Conservation (phyloP, 352 stramenopile genomes). For the Globisporangium echinulatum region DNA sequence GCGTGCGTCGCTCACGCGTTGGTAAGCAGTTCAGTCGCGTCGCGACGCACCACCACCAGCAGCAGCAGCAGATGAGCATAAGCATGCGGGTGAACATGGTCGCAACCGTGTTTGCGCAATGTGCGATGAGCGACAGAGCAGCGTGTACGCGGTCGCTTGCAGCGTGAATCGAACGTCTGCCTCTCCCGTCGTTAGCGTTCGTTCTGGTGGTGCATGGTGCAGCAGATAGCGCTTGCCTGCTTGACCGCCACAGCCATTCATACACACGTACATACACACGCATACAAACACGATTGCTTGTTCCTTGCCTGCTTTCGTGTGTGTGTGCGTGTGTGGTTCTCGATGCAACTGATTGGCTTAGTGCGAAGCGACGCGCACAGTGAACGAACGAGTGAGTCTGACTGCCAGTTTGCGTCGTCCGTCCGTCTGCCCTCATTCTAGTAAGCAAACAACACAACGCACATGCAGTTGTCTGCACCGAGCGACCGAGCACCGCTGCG, state of each 20-base stretch:
- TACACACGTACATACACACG: too few species aligned
- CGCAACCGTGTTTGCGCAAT: too few species aligned
- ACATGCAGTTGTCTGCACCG: background rate
- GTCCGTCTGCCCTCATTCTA: background rate
- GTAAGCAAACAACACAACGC: background rate
- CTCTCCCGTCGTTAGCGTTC: background rate
- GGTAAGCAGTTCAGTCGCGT: slow-evolving; percentile 34
- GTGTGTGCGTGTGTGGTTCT: background rate
- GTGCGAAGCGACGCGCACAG: too few species aligned
- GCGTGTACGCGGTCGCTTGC: background rate
- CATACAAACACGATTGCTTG: too few species aligned
- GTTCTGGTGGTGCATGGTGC: too few species aligned
- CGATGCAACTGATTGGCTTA: too few species aligned
- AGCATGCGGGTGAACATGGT: too few species aligned
- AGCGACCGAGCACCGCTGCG: slow-evolving; percentile 12
- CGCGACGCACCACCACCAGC: background rate
- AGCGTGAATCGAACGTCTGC: background rate
- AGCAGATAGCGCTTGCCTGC: too few species aligned
- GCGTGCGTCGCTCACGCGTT: slow-evolving; percentile 74
- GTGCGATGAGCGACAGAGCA: too few species aligned
- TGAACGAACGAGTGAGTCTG: background rate
- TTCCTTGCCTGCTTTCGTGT: background rate
- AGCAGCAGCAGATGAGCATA: background rate
- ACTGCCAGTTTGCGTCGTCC: too few species aligned
- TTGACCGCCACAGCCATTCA: too few species aligned